phyloP scores from a whole-genome alignment of 73 alveolate species.

The Loxodes magnus region DNA sequence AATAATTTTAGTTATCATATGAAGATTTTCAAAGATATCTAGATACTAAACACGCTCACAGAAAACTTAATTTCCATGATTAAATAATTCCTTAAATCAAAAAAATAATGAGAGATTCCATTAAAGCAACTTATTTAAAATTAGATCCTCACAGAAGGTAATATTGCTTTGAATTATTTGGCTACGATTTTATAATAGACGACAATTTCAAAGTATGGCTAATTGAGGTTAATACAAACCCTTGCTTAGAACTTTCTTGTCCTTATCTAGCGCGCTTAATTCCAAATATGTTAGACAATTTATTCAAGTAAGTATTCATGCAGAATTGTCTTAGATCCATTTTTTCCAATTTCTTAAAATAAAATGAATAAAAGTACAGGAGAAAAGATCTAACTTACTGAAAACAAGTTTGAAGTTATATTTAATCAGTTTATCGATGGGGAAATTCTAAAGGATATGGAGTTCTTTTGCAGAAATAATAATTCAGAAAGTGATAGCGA shows the following conservation, averaged over 20 bases:
- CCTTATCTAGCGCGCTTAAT: constrained; percentile 69
- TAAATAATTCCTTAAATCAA: constrained; percentile 59
- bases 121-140: constrained; percentile 48
- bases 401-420: no score
- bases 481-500: no score
- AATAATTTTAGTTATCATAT: no score
- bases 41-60: constrained; percentile 32
- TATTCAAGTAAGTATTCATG: no score
- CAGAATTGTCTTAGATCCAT: not conserved
- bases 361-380: not conserved
- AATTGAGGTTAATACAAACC: constrained; percentile 91
- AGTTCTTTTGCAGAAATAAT: no score
- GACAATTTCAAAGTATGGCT: constrained; percentile 73
- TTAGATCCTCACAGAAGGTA: constrained; percentile 60
- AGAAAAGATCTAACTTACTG: no score
- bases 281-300: constrained; percentile 12
- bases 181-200: constrained; percentile 92
- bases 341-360: not conserved
- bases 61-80: constrained; percentile 42
- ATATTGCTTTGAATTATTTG: constrained; percentile 78
- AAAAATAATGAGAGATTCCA: constrained; percentile 60
- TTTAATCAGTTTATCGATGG: no score
- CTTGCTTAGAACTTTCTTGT: constrained; percentile 80
- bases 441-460: no score
- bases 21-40: constrained; percentile 70